Evolutionary conservation across 805 yeast species (phyloP).

Genomic region (Starmerella lactis-condensi): DNA sequence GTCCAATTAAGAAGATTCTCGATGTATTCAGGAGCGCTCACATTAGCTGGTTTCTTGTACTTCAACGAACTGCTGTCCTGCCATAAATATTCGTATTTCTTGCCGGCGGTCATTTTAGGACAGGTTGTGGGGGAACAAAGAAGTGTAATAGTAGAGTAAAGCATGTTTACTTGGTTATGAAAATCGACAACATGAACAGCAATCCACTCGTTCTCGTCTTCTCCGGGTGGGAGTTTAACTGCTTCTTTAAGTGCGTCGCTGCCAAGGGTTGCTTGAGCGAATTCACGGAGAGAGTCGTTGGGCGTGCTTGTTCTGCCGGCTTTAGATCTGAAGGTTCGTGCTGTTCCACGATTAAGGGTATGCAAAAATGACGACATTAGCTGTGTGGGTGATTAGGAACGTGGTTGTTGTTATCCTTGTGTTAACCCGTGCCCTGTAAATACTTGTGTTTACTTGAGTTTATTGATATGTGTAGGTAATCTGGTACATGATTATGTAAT

Average conservation of each 20-base stretch:
- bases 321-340: conserved; percentile 23
- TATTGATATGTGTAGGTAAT: no score
- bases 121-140: conserved; percentile 91
- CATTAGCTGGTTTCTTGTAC: conserved; percentile 55
- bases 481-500: no score
- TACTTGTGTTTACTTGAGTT: no score
- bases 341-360: conserved; percentile 17
- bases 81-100: conserved; percentile 93
- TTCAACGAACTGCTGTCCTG: conserved; percentile 42
- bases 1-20: conserved; percentile 91
- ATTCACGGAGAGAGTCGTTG: conserved; percentile 38
- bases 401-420: no score
- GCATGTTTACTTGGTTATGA: conserved; percentile 88
- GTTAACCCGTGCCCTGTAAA: no score
- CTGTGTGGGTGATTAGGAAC: no score
- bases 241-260: conserved; percentile 83
- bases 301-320: conserved; percentile 17
- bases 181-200: conserved; percentile 97
- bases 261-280: conserved; percentile 90
- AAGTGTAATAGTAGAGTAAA: conserved; percentile 87
- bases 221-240: conserved; percentile 82
- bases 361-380: conserved; percentile 14
- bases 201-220: conserved; percentile 80
- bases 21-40: conserved; percentile 88
- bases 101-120: conserved; percentile 95